A percentile compares a stretch with the other conserved stretches of the same genome.
phyloP scores from a whole-genome alignment of 2,329 filamentous ascomycete species.

The Lojkania enalia region DNA sequence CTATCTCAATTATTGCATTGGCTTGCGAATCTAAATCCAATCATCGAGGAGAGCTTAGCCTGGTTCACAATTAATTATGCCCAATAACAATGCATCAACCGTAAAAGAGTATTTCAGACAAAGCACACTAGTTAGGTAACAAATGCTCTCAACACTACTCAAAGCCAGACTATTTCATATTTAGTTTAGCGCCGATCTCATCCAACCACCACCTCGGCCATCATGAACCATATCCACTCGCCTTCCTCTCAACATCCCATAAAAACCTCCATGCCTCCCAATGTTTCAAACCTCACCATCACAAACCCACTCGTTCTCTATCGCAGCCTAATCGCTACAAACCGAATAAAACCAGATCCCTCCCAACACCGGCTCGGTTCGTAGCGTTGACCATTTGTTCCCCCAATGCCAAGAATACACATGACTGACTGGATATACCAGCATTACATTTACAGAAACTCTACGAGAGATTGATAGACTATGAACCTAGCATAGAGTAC shows the following conservation, averaged over 20 bases:
- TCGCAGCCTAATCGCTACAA: conserved; percentile 68
- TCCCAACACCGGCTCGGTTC: conserved; percentile 67
- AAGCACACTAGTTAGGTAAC: too few species aligned
- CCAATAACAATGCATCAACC: too few species aligned
- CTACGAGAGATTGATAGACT: conserved; percentile 76
- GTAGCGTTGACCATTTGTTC: conserved; percentile 40
- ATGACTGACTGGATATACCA: conserved; percentile 27
- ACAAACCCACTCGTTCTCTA: conserved; percentile 77
- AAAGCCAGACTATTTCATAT: too few species aligned
- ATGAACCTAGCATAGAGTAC: conserved; percentile 73
- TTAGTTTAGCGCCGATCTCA: conserved; percentile 25
- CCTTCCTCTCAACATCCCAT: not conserved
- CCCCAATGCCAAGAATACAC: conserved; percentile 18
- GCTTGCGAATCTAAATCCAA: too few species aligned
- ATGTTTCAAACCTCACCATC: conserved; percentile 50
- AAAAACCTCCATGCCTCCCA: conserved; percentile 33
- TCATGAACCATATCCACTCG: not conserved
- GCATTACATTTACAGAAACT: conserved; percentile 78
- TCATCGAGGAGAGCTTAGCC: too few species aligned
- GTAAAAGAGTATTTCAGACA: too few species aligned
- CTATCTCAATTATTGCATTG: too few species aligned
- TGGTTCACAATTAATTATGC: too few species aligned
- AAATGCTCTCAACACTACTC: too few species aligned
- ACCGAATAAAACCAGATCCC: conserved; percentile 68
- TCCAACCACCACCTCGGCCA: conserved; percentile 21